A percentile compares a stretch with the other conserved stretches of the same genome.
Evolutionary conservation across 1,284 basidiomycete genomes (phyloP).

Genomic region (Trichosporon sp.): DNA sequence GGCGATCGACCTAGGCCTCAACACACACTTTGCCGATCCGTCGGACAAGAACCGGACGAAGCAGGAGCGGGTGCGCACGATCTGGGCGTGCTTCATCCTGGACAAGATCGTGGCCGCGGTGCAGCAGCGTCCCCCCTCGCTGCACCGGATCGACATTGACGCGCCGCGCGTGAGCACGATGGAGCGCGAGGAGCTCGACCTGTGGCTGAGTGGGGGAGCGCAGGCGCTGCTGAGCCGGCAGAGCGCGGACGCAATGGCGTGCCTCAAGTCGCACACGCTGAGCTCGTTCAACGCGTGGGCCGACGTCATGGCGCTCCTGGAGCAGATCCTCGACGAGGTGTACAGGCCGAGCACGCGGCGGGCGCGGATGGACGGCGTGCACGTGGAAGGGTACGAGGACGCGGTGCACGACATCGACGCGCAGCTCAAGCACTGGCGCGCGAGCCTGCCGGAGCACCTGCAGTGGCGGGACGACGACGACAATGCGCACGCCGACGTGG

Average conservation of each 20-base stretch:
- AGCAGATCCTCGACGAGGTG: conserved; percentile 17
- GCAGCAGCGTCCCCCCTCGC: conserved; percentile 7
- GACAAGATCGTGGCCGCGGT: conserved; percentile 18
- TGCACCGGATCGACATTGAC: conserved; percentile 17
- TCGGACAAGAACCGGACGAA: background rate
- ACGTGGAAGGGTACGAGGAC: conserved; percentile 19
- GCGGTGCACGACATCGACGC: conserved; percentile 15
- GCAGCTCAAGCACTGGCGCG: conserved; percentile 16
- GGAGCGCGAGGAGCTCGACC: conserved; percentile 22
- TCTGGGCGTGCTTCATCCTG: conserved; percentile 16
- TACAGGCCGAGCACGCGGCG: conserved; percentile 19
- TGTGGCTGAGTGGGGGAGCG: conserved; percentile 15
- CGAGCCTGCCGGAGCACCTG: conserved; percentile 10
- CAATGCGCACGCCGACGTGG: conserved; percentile 10
- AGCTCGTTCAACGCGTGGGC: conserved; percentile 15
- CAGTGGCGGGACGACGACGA: conserved; percentile 18
- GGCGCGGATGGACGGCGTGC: conserved; percentile 16
- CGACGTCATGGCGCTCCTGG: conserved; percentile 18
- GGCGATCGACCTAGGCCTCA: conserved; percentile 14
- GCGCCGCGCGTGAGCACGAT: conserved; percentile 11
- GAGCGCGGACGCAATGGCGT: conserved; percentile 13
- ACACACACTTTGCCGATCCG: conserved; percentile 6
- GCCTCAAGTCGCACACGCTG: conserved; percentile 15
- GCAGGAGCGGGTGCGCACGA: conserved; percentile 15
- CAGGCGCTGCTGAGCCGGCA: conserved; percentile 8